phyloP scores from a whole-genome alignment of 805 yeast species.

The Hanseniaspora mollemarum region DNA sequence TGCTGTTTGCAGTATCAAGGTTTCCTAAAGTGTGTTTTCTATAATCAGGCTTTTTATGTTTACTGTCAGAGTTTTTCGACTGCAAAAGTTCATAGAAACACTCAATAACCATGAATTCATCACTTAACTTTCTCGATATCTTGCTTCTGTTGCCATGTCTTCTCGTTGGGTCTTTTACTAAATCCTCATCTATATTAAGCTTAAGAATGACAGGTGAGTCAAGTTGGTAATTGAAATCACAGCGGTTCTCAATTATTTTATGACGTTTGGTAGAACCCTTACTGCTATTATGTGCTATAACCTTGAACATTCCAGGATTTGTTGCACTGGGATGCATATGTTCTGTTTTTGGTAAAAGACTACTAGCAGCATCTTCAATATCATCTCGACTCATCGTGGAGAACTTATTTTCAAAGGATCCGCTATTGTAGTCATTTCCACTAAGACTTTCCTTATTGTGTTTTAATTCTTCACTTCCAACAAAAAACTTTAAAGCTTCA shows the following conservation, averaged over 20 bases:
- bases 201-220: constrained; percentile 33
- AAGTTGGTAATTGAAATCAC: constrained; percentile 36
- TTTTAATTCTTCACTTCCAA: background rate
- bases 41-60: background rate
- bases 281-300: constrained; percentile 20
- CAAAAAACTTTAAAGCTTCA: constrained; percentile 12
- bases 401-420: background rate
- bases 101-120: constrained; percentile 33
- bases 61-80: background rate
- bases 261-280: constrained; percentile 35
- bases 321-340: constrained; percentile 15
- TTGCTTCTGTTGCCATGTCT: background rate
- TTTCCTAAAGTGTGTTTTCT: constrained; percentile 1
- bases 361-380: background rate
- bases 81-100: constrained; percentile 35
- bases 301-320: constrained; percentile 13
- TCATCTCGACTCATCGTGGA: constrained; percentile 1
- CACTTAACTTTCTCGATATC: constrained; percentile 26
- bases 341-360: constrained; percentile 4
- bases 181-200: constrained; percentile 31
- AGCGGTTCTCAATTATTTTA: constrained; percentile 42
- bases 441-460: background rate
- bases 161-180: background rate
- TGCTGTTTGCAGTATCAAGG: background rate
- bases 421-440: too few relatives aligned